Conservation (phyloP, 805 yeast species). For the Candida methanosorbosa region DNA sequence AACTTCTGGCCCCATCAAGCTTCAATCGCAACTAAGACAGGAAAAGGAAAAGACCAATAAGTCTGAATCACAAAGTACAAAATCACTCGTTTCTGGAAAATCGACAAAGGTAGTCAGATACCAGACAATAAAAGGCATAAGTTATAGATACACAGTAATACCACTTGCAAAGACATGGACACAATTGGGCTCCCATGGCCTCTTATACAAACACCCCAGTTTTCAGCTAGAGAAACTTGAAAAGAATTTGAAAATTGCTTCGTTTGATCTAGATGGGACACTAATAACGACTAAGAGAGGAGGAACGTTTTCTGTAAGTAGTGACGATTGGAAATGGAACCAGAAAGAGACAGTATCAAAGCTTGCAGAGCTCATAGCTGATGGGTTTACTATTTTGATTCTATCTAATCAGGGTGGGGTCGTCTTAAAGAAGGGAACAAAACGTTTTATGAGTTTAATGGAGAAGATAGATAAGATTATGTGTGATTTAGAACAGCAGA, state of each 20-base stretch:
- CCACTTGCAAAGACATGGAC: neutral
- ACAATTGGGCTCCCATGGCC: constrained; percentile 10
- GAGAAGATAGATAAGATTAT: constrained; percentile 34
- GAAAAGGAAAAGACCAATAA: neutral
- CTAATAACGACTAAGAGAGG: constrained; percentile 64
- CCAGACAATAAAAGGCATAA: neutral
- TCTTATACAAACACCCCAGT: constrained; percentile 1
- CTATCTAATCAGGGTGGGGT: constrained; percentile 85
- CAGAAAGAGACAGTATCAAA: constrained; percentile 17
- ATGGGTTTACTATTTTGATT: constrained; percentile 40
- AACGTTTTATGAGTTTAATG: constrained; percentile 30
- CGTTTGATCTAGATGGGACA: constrained; percentile 85
- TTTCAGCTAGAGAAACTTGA: neutral
- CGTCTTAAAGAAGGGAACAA: constrained; percentile 27
- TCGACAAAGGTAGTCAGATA: neutral
- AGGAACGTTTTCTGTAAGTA: constrained; percentile 42
- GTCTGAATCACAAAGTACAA: too few relatives aligned
- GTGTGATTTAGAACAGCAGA: too few relatives aligned
- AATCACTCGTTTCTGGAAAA: too few relatives aligned
- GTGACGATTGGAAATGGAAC: constrained; percentile 69
- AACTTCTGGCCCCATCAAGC: too few relatives aligned
- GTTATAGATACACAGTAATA: constrained; percentile 1
- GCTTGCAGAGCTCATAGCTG: constrained; percentile 14
- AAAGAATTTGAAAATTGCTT: constrained; percentile 37
- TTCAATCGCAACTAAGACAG: neutral